Evolutionary conservation across 129 eudicot genomes (phyloP).

Genomic region (Tagetes erecta): DNA sequence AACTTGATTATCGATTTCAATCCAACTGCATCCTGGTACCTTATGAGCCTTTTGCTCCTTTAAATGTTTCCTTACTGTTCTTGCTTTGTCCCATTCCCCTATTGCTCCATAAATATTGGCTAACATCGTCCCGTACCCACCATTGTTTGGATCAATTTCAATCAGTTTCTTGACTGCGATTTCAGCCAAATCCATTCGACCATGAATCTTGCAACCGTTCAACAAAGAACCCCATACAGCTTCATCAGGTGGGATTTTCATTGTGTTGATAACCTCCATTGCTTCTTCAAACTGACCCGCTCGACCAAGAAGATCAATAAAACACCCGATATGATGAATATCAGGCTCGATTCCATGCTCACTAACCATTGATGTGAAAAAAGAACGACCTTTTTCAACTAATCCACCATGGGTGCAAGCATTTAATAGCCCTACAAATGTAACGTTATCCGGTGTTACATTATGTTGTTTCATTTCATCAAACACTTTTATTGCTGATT

Average conservation of each 20-base stretch:
- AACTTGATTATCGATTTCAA: slow-evolving; percentile 68
- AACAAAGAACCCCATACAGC: slow-evolving; percentile 88
- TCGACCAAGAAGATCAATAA: slow-evolving; percentile 72
- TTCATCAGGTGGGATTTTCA: slow-evolving; percentile 72
- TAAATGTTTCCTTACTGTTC: slow-evolving; percentile 50
- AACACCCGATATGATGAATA: slow-evolving; percentile 78
- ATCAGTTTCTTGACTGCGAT: slow-evolving; percentile 62
- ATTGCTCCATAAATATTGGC: slow-evolving; percentile 78
- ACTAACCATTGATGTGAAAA: slow-evolving; percentile 53
- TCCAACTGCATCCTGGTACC: slow-evolving; percentile 86
- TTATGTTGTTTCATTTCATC: slow-evolving; percentile 52
- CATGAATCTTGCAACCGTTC: slow-evolving; percentile 75
- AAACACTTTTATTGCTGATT: slow-evolving; percentile 50
- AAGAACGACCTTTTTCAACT: slow-evolving; percentile 58
- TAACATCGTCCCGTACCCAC: slow-evolving; percentile 68
- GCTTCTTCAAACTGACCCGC: slow-evolving; percentile 70
- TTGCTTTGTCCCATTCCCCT: slow-evolving; percentile 75
- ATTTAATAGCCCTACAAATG: slow-evolving; percentile 65
- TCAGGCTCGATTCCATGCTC: slow-evolving; percentile 60
- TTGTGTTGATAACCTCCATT: slow-evolving; percentile 54
- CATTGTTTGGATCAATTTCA: slow-evolving; percentile 62
- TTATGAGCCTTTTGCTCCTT: slow-evolving; percentile 59
- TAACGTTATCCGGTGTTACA: slow-evolving; percentile 58
- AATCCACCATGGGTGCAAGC: slow-evolving; percentile 90
- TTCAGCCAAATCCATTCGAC: slow-evolving; percentile 71